Conservation (phyloP, 2,329 filamentous ascomycete genomes). For the Colletotrichum theobromicola region DNA sequence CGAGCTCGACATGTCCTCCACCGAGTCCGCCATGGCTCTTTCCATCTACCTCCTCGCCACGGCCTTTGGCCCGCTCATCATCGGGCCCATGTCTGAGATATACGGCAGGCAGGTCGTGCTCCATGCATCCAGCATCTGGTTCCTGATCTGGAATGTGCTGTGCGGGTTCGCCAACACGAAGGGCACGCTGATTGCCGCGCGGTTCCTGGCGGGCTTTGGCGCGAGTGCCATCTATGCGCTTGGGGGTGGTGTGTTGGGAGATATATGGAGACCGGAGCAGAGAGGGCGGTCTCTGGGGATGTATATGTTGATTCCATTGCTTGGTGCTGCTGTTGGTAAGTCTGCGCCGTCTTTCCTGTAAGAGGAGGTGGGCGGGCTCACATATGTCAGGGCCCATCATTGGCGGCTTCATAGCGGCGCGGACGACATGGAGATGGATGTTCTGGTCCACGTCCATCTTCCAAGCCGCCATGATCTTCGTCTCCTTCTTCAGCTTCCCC, state of each 20-base stretch:
- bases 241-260: background rate
- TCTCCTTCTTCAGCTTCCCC: background rate
- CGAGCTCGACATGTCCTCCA: constrained; percentile 55
- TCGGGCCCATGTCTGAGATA: background rate
- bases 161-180: background rate
- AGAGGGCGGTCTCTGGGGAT: background rate
- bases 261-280: background rate
- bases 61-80: background rate
- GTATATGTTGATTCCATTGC: background rate
- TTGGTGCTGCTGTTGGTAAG: background rate
- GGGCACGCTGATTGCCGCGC: background rate
- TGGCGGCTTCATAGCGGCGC: background rate
- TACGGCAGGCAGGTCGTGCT: background rate
- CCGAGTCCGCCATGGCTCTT: constrained; percentile 51
- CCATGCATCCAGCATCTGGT: background rate
- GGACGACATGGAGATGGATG: background rate
- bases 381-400: background rate
- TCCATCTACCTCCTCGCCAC: constrained; percentile 45
- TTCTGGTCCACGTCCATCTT: background rate
- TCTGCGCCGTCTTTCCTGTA: background rate
- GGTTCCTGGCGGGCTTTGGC: background rate
- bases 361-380: background rate
- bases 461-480: background rate
- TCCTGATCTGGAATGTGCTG: background rate
- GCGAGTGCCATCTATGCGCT: background rate